Evolutionary conservation across 495 filamentous ascomycete species (phyloP).

Genomic region (Penicillium argentinense): DNA sequence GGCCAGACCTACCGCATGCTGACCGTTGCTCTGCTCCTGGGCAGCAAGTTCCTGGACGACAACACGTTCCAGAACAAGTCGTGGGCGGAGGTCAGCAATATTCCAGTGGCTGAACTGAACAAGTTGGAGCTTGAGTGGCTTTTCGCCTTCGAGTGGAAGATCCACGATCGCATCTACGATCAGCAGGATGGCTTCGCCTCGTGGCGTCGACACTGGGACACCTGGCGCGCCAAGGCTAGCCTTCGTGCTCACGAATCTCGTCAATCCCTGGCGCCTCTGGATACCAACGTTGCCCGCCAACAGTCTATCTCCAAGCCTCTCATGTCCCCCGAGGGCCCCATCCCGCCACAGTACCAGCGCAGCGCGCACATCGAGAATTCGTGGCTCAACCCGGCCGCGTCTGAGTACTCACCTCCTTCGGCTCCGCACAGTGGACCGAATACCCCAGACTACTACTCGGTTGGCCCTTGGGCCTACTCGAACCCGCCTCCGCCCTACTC

Average conservation of each 20-base stretch:
- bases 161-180: slow-evolving; percentile 84
- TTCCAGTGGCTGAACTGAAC: slow-evolving; percentile 85
- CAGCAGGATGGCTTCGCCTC: slow-evolving; percentile 75
- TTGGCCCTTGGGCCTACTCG: slow-evolving; percentile 57
- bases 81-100: slow-evolving; percentile 97
- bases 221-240: slow-evolving; percentile 66
- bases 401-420: slow-evolving; percentile 67
- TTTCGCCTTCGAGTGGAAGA: slow-evolving; percentile 74
- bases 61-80: slow-evolving; percentile 99
- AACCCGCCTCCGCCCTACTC: slow-evolving; percentile 50
- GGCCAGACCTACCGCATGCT: slow-evolving; percentile 88
- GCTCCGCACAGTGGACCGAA: slow-evolving; percentile 66
- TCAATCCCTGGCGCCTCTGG: slow-evolving; percentile 66
- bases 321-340: slow-evolving; percentile 49
- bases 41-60: slow-evolving; percentile 98
- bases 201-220: slow-evolving; percentile 83
- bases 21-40: slow-evolving; percentile 82
- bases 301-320: slow-evolving; percentile 43
- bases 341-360: slow-evolving; percentile 53
- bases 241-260: slow-evolving; percentile 52
- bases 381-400: slow-evolving; percentile 50
- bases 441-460: slow-evolving; percentile 58
- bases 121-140: slow-evolving; percentile 91
- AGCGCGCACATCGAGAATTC: slow-evolving; percentile 51
- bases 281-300: slow-evolving; percentile 60